These are phyloP conservation scores for Penicillium roqueforti DNA, from an alignment of 495 filamentous ascomycete species.

Conservation along the genomic window DNA sequence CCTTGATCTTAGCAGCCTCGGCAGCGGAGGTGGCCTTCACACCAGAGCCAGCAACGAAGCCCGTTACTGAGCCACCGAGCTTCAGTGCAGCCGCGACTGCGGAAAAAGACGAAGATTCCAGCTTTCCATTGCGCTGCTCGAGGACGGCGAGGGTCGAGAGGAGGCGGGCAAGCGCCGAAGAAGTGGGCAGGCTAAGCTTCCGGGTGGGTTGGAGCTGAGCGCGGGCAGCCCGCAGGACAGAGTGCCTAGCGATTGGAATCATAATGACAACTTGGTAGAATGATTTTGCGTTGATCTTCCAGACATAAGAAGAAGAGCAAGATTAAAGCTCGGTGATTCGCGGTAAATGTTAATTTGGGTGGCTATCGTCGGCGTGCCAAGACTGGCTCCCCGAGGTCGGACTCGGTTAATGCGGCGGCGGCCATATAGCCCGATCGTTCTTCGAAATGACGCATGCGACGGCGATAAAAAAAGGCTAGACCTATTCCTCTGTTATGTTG, in stretches of 20 bases:
- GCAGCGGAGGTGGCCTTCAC: slow-evolving; percentile 71
- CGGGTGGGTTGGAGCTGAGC: slow-evolving; percentile 35
- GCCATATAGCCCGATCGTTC: slow-evolving; percentile 19
- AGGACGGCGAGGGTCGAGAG: slow-evolving; percentile 87
- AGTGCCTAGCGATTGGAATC: slow-evolving; percentile 42
- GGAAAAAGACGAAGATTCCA: slow-evolving; percentile 76
- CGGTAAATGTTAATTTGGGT: slow-evolving; percentile 27
- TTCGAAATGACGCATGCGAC: slow-evolving; percentile 9
- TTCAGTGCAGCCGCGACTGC: slow-evolving; percentile 84
- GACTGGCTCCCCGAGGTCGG: slow-evolving; percentile 37
- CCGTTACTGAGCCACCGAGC: slow-evolving; percentile 80
- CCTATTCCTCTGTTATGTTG: background rate
- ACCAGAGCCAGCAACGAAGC: slow-evolving; percentile 79
- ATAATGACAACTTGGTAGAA: slow-evolving; percentile 23
- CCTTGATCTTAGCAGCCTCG: slow-evolving; percentile 83
- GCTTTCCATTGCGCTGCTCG: slow-evolving; percentile 87
- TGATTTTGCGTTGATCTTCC: slow-evolving; percentile 8
- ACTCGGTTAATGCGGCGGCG: slow-evolving; percentile 39
- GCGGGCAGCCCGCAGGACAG: slow-evolving; percentile 48
- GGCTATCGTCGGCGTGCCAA: slow-evolving; percentile 33
- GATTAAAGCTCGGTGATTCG: slow-evolving; percentile 27
- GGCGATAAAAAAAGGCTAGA: background rate
- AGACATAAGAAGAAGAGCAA: slow-evolving; percentile 14
- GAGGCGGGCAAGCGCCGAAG: slow-evolving; percentile 58
- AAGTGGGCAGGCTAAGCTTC: slow-evolving; percentile 31